These are phyloP conservation scores for Omphalotus olearius DNA, from an alignment of 1,284 basidiomycete genomes.

Conservation along the genomic window DNA sequence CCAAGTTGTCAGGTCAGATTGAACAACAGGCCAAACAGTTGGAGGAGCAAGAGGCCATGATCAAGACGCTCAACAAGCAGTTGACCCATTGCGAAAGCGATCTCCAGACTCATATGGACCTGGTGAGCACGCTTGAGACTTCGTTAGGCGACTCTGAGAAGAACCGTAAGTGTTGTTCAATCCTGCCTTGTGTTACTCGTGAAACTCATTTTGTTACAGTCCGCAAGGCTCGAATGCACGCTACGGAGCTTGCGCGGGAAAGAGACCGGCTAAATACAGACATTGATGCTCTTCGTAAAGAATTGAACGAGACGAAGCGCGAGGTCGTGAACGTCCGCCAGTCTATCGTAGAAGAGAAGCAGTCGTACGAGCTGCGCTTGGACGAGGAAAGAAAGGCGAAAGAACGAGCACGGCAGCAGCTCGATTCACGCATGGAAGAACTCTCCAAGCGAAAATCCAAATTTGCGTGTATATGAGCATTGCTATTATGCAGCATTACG, in stretches of 20 bases:
- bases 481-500: background rate
- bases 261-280: conserved; percentile 69
- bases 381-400: conserved; percentile 82
- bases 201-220: conserved; percentile 39
- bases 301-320: conserved; percentile 70
- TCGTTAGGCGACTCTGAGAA: conserved; percentile 87
- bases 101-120: conserved; percentile 87
- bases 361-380: conserved; percentile 72
- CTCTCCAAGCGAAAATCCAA: conserved; percentile 79
- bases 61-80: conserved; percentile 90
- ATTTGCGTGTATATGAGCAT: conserved; percentile 69
- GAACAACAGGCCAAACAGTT: conserved; percentile 74
- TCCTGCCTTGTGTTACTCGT: conserved; percentile 14
- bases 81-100: conserved; percentile 87
- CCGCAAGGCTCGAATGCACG: conserved; percentile 86
- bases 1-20: conserved; percentile 54
- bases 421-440: conserved; percentile 83
- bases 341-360: conserved; percentile 81
- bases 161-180: conserved; percentile 58
- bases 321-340: conserved; percentile 75
- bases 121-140: conserved; percentile 78
- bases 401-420: conserved; percentile 77
- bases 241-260: conserved; percentile 81
- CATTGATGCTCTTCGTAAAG: conserved; percentile 60
- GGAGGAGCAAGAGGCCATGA: conserved; percentile 84